These are phyloP conservation scores for Zygoascus ofunaensis DNA, from an alignment of 805 yeast species.

Conservation along the genomic window DNA sequence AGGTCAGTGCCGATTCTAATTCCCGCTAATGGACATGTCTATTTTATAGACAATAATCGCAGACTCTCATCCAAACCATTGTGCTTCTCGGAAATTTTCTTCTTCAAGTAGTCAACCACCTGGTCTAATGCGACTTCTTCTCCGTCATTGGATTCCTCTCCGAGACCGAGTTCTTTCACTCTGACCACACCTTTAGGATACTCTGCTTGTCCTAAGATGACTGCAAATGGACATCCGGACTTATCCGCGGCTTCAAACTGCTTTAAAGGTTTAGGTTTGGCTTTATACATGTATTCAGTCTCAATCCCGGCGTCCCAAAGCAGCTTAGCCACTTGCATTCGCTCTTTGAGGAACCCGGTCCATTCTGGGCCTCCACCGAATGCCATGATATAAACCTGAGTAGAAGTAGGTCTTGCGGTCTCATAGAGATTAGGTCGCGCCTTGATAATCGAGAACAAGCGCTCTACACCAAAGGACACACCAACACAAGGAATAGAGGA, in stretches of 20 bases:
- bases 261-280: constrained; percentile 89
- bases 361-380: constrained; percentile 97
- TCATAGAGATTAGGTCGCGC: constrained; percentile 58
- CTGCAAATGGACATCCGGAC: constrained; percentile 81
- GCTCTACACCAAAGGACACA: constrained; percentile 92
- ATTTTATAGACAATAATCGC: constrained; percentile 8
- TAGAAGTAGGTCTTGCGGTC: constrained; percentile 68
- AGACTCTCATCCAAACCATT: constrained; percentile 12
- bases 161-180: constrained; percentile 83
- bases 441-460: constrained; percentile 82
- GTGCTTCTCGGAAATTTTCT: constrained; percentile 33
- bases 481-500: constrained; percentile 93
- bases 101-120: constrained; percentile 44
- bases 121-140: constrained; percentile 58
- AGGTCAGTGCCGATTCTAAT: too few relatives aligned
- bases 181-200: constrained; percentile 70
- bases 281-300: constrained; percentile 84
- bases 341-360: constrained; percentile 85
- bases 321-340: constrained; percentile 75
- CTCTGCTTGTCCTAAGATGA: constrained; percentile 94
- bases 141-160: constrained; percentile 82
- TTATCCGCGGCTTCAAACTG: constrained; percentile 98
- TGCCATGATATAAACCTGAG: constrained; percentile 94
- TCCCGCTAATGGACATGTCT: too few relatives aligned
- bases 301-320: constrained; percentile 87